A percentile compares a stretch with the other conserved stretches of the same genome.
These are phyloP conservation scores for Pelargonium cotyledonis DNA, from an alignment of 441 rosid genomes.

Conservation along the genomic window DNA sequence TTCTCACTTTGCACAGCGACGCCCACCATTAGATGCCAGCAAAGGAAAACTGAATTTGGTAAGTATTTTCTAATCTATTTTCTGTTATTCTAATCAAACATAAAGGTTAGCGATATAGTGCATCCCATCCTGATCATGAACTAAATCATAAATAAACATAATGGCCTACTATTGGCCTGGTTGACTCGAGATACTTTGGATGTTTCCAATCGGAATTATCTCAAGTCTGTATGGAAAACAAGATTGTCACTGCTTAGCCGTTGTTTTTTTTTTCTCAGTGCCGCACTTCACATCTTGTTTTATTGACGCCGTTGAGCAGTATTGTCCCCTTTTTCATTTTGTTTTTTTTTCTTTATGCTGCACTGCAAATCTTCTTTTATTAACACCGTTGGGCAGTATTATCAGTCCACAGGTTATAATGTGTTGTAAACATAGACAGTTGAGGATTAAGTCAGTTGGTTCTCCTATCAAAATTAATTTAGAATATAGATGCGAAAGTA, in stretches of 20 bases:
- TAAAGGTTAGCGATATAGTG: not conserved
- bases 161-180: not conserved
- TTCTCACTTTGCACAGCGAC: constrained; percentile 45
- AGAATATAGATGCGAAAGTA: not conserved
- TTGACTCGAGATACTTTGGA: not conserved
- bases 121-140: not conserved
- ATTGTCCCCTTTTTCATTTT: too few relatives aligned
- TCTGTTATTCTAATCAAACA: not conserved
- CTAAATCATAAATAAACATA: not conserved
- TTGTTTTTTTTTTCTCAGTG: too few relatives aligned
- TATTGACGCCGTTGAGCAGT: too few relatives aligned
- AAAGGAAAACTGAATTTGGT: constrained; percentile 60
- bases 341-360: not conserved
- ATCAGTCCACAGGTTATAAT: not conserved
- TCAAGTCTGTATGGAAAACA: not conserved
- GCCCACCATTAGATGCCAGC: constrained; percentile 50
- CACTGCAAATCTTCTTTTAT: not conserved
- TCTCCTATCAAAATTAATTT: not conserved
- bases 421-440: not conserved
- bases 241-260: not conserved
- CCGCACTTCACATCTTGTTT: too few relatives aligned
- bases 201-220: not conserved
- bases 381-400: not conserved
- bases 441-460: not conserved
- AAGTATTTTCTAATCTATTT: constrained; percentile 24